A percentile compares a stretch with the other conserved stretches of the same genome.
phyloP scores from a whole-genome alignment of 129 eudicot species.

The Apium graveolens region DNA sequence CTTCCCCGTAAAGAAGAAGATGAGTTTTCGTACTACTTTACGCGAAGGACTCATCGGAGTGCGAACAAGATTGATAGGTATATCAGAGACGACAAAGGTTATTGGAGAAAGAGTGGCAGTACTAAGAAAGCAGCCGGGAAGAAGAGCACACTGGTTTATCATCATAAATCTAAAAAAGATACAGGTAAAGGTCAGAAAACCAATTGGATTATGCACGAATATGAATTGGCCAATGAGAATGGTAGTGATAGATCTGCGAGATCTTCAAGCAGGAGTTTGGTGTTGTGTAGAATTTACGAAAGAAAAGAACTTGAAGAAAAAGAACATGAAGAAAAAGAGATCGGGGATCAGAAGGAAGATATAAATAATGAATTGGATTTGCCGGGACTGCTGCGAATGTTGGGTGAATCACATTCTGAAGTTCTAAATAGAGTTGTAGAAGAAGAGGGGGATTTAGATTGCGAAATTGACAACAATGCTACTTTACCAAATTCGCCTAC shows the following conservation, averaged over 20 bases:
- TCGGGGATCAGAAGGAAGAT: background rate
- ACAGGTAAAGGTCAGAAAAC: background rate
- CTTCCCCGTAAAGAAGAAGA: background rate
- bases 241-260: background rate
- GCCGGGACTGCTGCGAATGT: background rate
- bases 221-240: background rate
- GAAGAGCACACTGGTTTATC: background rate
- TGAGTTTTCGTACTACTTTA: background rate
- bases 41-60: background rate
- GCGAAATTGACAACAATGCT: background rate
- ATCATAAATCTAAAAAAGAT: background rate
- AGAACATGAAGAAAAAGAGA: background rate
- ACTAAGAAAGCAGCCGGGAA: background rate
- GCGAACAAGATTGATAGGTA: background rate
- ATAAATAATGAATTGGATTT: background rate
- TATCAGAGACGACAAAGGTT: background rate
- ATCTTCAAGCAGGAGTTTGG: background rate
- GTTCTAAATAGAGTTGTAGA: background rate
- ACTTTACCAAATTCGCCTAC: too few species aligned
- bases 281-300: constrained; percentile 3
- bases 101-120: too few species aligned
- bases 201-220: constrained; percentile 4
- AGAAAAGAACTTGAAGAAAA: background rate
- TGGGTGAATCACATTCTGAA: background rate
- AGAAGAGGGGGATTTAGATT: background rate